phyloP scores from a whole-genome alignment of 768 basidiomycete genomes.

The Coprinopsis sp. region DNA sequence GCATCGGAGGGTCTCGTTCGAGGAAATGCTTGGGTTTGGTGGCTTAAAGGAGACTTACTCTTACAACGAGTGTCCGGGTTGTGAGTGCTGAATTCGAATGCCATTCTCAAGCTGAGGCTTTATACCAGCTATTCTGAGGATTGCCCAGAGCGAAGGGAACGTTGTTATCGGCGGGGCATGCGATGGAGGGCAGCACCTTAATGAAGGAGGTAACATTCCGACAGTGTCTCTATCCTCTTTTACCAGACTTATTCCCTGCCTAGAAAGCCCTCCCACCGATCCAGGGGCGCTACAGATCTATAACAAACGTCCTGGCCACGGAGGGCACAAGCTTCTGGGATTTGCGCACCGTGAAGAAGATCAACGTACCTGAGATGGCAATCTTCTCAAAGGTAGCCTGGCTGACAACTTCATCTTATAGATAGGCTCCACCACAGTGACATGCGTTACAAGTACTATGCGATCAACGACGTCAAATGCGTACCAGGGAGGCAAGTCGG shows the following conservation, averaged over 20 bases:
- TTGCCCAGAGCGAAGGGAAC: conserved; percentile 40
- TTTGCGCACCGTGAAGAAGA: too few species aligned
- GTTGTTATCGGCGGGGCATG: conserved; percentile 44
- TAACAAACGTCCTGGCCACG: too few species aligned
- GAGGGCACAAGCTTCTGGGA: too few species aligned
- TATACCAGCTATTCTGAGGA: conserved; percentile 40
- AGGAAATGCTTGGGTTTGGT: too few species aligned
- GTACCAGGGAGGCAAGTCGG: conserved; percentile 41
- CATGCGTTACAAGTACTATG: conserved; percentile 41
- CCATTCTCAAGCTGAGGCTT: background rate
- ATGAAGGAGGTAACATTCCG: conserved; percentile 20
- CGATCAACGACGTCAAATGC: conserved; percentile 52
- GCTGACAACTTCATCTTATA: background rate
- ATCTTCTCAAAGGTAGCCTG: background rate
- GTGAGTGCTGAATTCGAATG: background rate
- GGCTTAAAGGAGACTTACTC: background rate
- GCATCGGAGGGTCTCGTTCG: too few species aligned
- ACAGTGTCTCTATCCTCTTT: conserved; percentile 4
- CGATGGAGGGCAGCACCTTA: conserved; percentile 40
- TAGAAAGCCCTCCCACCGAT: too few species aligned
- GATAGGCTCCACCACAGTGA: conserved; percentile 9
- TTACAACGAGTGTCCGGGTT: background rate
- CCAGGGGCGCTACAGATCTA: too few species aligned
- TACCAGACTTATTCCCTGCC: background rate
- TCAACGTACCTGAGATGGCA: conserved; percentile 16